phyloP scores from a whole-genome alignment of 2,329 filamentous ascomycete species.

The Clarireedia monteithiana region DNA sequence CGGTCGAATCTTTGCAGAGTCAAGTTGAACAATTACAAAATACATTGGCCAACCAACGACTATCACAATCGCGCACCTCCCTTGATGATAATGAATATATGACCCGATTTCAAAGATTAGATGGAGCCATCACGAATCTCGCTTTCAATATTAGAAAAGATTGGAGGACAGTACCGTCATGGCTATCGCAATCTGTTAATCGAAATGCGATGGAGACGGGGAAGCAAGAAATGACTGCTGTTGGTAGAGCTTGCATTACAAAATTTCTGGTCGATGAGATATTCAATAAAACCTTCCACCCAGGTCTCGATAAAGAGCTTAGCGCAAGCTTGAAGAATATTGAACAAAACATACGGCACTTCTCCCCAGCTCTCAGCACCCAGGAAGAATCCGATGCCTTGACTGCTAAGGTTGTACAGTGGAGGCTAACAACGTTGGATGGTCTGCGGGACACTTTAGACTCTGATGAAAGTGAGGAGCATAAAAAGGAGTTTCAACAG shows the following conservation, averaged over 20 bases:
- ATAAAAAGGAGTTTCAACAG: constrained; percentile 62
- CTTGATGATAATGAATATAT: constrained; percentile 93
- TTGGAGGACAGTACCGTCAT: constrained; percentile 74
- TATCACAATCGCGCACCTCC: constrained; percentile 88
- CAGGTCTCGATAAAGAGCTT: constrained; percentile 67
- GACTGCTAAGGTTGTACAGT: constrained; percentile 79
- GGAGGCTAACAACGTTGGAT: constrained; percentile 89
- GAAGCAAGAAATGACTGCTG: constrained; percentile 96
- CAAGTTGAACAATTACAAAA: constrained; percentile 95
- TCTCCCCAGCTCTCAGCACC: constrained; percentile 64
- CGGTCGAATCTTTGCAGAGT: constrained; percentile 83
- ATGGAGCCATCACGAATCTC: constrained; percentile 89
- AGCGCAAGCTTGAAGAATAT: constrained; percentile 77
- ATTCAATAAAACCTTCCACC: constrained; percentile 89
- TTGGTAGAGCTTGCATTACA: constrained; percentile 81
- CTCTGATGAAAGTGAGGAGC: constrained; percentile 55
- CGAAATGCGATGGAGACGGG: constrained; percentile 77
- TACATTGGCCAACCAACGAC: constrained; percentile 89
- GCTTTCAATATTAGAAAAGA: constrained; percentile 95
- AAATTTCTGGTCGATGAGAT: constrained; percentile 87
- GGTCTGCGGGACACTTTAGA: constrained; percentile 69
- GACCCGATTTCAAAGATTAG: constrained; percentile 80
- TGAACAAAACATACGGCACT: constrained; percentile 77
- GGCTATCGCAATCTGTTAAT: constrained; percentile 75
- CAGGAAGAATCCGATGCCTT: constrained; percentile 86